Base-by-base conservation (phyloP, 805 yeast species). In the Nakazawaea ambrosiae region DNA sequence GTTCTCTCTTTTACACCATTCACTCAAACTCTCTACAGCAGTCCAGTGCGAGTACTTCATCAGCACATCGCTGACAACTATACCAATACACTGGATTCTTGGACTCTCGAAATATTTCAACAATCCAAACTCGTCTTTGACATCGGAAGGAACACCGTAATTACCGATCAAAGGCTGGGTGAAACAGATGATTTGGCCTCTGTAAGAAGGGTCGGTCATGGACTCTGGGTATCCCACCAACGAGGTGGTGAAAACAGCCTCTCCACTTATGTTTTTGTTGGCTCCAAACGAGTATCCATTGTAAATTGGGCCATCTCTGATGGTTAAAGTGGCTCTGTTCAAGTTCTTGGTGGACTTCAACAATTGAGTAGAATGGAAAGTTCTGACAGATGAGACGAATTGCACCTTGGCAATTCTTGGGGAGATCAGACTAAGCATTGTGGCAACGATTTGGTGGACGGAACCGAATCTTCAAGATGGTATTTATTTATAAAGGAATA, bases 31-130 rank as follows among this genome's bases (percentile, higher is more conserved):
- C 66, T 92, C 97, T 24, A 92, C 96, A 3, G 99, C 99, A 26
- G 97, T 89, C 98, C 98, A 92, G 61, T 92, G 99, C n/a, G 96
- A 86, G 63, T 90, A 87, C 58, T 88, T 75, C 72, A 89, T 74
- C 17, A 98, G 97, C 39, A 77, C 96, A 55, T 92, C 96, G 30
- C 95, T 84, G 20, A 92, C 98, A 34, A 92, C 95, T 42, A 92
- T 87, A 50, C 97, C 99, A 44, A 84, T 80, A 63, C 97, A 89
- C 64, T 92, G 97, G 40, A 86, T 79, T 49, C 73, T 75, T 4
- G 97, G 92, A 41, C 89, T 76, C 66, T 92, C 99, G 64, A 92
- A 81, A 63, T 86, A 86, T 60, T 85, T 87, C 55, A 90, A 73
- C 48, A 92, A 66, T 49, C 86, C 85, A 65, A 63, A 89, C 60